These are phyloP conservation scores for Kodamaea fukazawae DNA, from an alignment of 805 yeast species.

Conservation along the genomic window DNA sequence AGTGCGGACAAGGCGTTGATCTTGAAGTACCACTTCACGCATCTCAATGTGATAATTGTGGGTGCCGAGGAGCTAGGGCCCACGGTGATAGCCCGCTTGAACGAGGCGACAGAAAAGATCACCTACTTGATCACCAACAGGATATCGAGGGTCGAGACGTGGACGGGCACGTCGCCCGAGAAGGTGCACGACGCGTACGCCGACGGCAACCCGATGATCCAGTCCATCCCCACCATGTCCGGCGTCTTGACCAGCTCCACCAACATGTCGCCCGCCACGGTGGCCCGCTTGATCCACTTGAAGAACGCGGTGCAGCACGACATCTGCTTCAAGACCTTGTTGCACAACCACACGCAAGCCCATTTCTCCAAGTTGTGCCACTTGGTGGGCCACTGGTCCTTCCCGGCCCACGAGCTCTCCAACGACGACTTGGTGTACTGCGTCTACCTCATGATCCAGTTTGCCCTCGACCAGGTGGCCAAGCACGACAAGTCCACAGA, in stretches of 20 bases:
- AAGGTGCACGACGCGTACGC: slow-evolving; percentile 19
- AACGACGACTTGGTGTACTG: slow-evolving; percentile 66
- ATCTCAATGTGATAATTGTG: slow-evolving; percentile 33
- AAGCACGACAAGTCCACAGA: slow-evolving; percentile 7
- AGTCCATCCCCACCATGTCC: slow-evolving; percentile 38
- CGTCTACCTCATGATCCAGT: slow-evolving; percentile 52
- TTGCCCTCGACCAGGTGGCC: slow-evolving; percentile 33
- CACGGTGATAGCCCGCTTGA: slow-evolving; percentile 8
- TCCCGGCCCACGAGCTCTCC: slow-evolving; percentile 63
- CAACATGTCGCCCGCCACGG: slow-evolving; percentile 24
- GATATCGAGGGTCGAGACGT: slow-evolving; percentile 38
- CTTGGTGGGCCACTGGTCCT: slow-evolving; percentile 60
- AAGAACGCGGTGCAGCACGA: slow-evolving; percentile 25
- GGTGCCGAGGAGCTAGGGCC: slow-evolving; percentile 5
- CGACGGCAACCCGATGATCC: slow-evolving; percentile 13
- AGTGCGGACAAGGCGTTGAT: slow-evolving; percentile 29
- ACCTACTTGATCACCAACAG: slow-evolving; percentile 27
- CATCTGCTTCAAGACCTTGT: slow-evolving; percentile 29
- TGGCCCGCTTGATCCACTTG: slow-evolving; percentile 19
- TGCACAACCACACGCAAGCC: slow-evolving; percentile 21
- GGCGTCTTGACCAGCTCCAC: slow-evolving; percentile 23
- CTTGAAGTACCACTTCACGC: slow-evolving; percentile 36
- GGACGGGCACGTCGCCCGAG: slow-evolving; percentile 39
- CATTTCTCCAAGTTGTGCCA: slow-evolving; percentile 33
- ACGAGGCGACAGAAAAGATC: slow-evolving; percentile 21